Evolutionary conservation across 2,329 filamentous ascomycete species (phyloP).

Genomic region (Hirsutella thompsonii): DNA sequence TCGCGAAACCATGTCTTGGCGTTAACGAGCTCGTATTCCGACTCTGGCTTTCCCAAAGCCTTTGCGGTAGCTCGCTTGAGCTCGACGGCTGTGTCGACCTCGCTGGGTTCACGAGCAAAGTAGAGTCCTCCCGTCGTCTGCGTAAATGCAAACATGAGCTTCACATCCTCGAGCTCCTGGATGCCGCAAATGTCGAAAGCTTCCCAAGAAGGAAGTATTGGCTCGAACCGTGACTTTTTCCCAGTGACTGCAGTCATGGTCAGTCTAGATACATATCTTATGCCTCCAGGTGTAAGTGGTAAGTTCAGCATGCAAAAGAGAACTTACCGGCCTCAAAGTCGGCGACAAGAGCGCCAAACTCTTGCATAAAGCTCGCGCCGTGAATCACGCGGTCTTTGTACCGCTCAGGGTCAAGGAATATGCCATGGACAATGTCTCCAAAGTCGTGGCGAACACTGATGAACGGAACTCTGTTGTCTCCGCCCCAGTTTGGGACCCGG

Average conservation of each 20-base stretch:
- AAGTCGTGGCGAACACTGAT: no score
- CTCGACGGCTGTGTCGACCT: neutral
- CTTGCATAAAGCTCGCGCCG: no score
- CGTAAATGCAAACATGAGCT: slow-evolving; percentile 1
- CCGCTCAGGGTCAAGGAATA: no score
- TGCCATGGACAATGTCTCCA: no score
- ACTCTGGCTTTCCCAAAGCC: neutral
- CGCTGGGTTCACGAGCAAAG: neutral
- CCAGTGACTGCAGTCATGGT: neutral
- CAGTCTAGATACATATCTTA: no score
- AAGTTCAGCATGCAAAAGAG: neutral
- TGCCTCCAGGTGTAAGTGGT: no score
- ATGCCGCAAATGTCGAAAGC: neutral
- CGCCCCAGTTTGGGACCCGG: slow-evolving; percentile 17
- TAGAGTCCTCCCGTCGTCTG: neutral
- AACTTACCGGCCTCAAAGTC: neutral
- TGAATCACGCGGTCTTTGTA: no score
- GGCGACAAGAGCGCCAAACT: neutral
- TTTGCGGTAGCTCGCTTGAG: neutral
- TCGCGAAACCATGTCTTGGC: neutral
- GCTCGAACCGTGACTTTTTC: neutral
- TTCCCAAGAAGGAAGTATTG: neutral
- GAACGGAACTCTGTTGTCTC: slow-evolving; percentile 13
- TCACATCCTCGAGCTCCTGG: neutral
- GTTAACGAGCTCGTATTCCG: neutral